Evolutionary conservation across 2,329 filamentous ascomycete species (phyloP).

Genomic region (Aspergillus pseudonomiae): DNA sequence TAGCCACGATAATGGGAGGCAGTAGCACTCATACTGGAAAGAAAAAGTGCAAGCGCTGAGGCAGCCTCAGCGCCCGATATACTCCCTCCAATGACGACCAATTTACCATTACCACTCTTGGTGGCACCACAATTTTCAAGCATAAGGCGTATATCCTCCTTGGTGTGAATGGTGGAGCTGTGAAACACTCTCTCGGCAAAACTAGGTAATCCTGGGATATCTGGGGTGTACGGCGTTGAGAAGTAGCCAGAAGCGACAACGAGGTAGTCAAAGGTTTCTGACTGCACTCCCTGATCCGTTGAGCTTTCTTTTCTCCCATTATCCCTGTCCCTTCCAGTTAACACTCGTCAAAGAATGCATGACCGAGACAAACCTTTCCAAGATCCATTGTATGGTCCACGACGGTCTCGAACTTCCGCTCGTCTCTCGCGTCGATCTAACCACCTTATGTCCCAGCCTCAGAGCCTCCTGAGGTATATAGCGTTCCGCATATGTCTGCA

Average conservation of each 20-base stretch:
- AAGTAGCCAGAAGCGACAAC: conserved; percentile 79
- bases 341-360: not conserved
- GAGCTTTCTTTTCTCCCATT: not conserved
- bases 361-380: conserved; percentile 19
- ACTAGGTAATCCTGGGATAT: conserved; percentile 37
- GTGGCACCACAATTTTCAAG: conserved; percentile 6
- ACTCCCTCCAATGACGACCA: conserved; percentile 76
- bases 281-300: conserved; percentile 12
- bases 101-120: conserved; percentile 54
- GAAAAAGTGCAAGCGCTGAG: conserved; percentile 69
- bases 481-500: conserved; percentile 64
- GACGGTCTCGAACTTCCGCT: conserved; percentile 27
- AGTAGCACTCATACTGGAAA: conserved; percentile 60
- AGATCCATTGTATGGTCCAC: conserved; percentile 44
- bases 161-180: conserved; percentile 66
- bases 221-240: conserved; percentile 60
- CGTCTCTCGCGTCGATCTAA: conserved; percentile 30
- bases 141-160: conserved; percentile 38
- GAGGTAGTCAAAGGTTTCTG: conserved; percentile 66
- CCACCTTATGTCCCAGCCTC: conserved; percentile 52
- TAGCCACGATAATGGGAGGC: conserved; percentile 51
- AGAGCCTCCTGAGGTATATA: conserved; percentile 57
- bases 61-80: conserved; percentile 83
- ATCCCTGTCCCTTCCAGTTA: not conserved
- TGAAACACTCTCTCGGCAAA: conserved; percentile 61